Evolutionary conservation across 2,329 filamentous ascomycete genomes (phyloP), one percentile per base, ranked within the genome.

Genomic region (Cordyceps tenuipes): DNA sequence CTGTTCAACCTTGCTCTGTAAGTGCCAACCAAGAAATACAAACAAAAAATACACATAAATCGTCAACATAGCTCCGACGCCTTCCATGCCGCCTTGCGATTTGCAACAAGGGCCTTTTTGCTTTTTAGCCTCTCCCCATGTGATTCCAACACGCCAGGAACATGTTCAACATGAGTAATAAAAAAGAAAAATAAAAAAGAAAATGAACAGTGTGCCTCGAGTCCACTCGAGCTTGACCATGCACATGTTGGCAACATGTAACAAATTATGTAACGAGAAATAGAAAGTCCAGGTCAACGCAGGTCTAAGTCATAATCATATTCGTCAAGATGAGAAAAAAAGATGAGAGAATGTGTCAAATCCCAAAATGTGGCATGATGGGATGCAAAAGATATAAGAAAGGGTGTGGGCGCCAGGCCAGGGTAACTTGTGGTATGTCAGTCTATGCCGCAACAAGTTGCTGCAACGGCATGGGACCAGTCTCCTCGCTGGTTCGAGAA

Each of bases 381-480:
- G 59, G 23, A 43, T 49, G 47, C 7, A 13, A 26, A 26, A 58
- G 63, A 63, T 61, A 57, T 36, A 55, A 62, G 59, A 64, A 53
- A 63, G 52, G 58, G 29, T 55, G 34, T 8, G 19, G 36, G 48
- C 19, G 17, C 29, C 29, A 39, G 23, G 49, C 29, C 41, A 12
- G 12, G 5, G 7, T 17, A n/a, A n/a, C 21, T 23, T 52, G 17
- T 3, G 10, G 3, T n/a, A 23, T 43, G 3, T 10, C 21, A 5
- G 2, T 39, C 21, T 57, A 61, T 15, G 59, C 47, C 12, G 47
- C 46, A 12, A 63, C 56, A 13, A 63, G 39, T 57, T 63, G 63
- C 44, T 70, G 66, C 31, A 64, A 61, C 7, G 73, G 73, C 69
- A 76, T 74, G 0, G 74, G 74, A 0, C 74, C 74, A 8, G 72